Evolutionary conservation across 305 asterid species (phyloP).

Genomic region (Rubia balearica): DNA sequence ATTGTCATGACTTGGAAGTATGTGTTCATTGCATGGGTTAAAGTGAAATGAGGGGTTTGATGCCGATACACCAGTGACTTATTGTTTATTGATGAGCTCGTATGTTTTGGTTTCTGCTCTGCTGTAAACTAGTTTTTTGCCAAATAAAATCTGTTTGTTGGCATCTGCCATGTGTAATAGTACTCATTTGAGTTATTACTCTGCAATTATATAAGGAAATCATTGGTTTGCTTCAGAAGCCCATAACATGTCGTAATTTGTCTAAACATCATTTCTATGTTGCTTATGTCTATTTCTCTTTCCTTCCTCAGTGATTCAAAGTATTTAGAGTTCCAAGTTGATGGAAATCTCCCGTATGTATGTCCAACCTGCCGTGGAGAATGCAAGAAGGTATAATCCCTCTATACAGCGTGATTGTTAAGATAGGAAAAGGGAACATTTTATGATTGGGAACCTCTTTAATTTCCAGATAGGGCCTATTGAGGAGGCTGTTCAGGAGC

Average conservation of each 20-base stretch:
- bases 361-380: constrained; percentile 94
- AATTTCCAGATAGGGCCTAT: constrained; percentile 54
- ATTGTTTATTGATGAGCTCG: not conserved
- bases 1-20: not conserved
- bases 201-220: not conserved
- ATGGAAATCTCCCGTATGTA: constrained; percentile 79
- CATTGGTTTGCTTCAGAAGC: not conserved
- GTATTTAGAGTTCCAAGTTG: constrained; percentile 86
- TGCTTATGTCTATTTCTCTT: constrained; percentile 18
- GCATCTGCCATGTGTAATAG: not conserved
- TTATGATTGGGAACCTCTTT: not conserved
- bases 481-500: constrained; percentile 96
- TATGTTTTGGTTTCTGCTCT: not conserved
- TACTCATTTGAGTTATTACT: not conserved
- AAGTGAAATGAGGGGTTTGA: not conserved
- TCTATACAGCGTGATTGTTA: not conserved
- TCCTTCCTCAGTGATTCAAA: constrained; percentile 59
- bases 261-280: constrained; percentile 7
- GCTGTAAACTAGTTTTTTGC: not conserved
- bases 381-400: constrained; percentile 59
- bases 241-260: not conserved
- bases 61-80: not conserved
- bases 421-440: not conserved
- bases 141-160: not conserved
- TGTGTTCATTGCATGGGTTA: not conserved